Base-by-base conservation (phyloP, 345 rosid species). In the Mangifera indica region DNA sequence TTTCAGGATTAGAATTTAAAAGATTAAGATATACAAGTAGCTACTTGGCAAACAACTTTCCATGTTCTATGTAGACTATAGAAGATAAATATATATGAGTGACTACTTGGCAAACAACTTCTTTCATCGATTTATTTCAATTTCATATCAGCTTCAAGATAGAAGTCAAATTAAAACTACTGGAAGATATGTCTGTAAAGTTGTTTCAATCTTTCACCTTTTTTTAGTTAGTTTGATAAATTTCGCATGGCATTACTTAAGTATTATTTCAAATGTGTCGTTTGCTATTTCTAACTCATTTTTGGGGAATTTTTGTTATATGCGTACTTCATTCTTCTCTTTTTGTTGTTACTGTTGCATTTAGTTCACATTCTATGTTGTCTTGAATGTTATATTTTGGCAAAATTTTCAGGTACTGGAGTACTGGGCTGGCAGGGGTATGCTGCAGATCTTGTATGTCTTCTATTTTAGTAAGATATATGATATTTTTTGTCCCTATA, bases 391-490 rank as follows among this genome's bases (percentile, higher is more conserved):
- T 60, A 9, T 21, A 20, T 58, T 25, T 14, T n/a, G 37, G 61
- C 25, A 25, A 63, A n/a, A 34, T 74, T 44, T 70, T 79, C 87
- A 95, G 99, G 83, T 92, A 25, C 78, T 95, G 84, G 97, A 95
- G 71, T 95, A 72, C 73, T 95, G 98, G 96, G 96, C 74, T 82
- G 97, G 96, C 5, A 86, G 99, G 87, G 97, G 98, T 65, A 92
- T 92, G 99, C 97, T 95, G 84, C 98, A 95, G 79, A 95, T 95
- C 81, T 95, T 92, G 99, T 95, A 88, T 77, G 97, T 87, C 60
- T 58, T 61, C 17, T 61, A 6, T 53, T 60, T 55, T 78, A 70
- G 59, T 66, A 57, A 70, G 22, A 74, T 29, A 48, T 74, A 52
- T 60, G 10, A 75, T 51, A 5, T 44, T 53, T 58, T 51, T 34